Evolutionary conservation across 2,329 filamentous ascomycete genomes (phyloP).

Genomic region (Epichloe aotearoae): DNA sequence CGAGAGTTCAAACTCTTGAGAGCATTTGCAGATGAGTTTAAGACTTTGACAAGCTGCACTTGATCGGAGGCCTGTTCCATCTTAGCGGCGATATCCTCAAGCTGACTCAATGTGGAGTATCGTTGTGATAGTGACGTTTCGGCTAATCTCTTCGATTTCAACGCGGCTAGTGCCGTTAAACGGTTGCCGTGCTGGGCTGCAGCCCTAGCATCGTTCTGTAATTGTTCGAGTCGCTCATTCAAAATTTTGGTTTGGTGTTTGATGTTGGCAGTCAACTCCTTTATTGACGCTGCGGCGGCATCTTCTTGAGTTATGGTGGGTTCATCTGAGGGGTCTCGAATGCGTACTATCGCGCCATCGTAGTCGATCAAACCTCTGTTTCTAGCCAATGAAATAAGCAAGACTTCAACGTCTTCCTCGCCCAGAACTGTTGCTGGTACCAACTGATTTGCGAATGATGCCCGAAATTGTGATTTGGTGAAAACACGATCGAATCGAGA

Average conservation of each 20-base stretch:
- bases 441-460: conserved; percentile 41
- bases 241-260: conserved; percentile 59
- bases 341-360: conserved; percentile 60
- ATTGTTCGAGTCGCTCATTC: conserved; percentile 48
- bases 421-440: conserved; percentile 38
- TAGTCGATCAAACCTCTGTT: conserved; percentile 47
- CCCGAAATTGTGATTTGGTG: conserved; percentile 50
- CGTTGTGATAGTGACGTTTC: conserved; percentile 62
- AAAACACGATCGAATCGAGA: conserved; percentile 54
- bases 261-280: conserved; percentile 62
- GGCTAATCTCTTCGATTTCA: conserved; percentile 71
- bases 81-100: conserved; percentile 71
- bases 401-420: conserved; percentile 51
- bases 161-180: conserved; percentile 59
- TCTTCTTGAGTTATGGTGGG: conserved; percentile 60
- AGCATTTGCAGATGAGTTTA: conserved; percentile 64
- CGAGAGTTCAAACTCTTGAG: conserved; percentile 61
- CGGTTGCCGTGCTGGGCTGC: conserved; percentile 63
- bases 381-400: conserved; percentile 56
- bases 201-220: conserved; percentile 51
- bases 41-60: conserved; percentile 67
- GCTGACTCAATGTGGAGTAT: conserved; percentile 59
- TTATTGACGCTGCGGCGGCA: conserved; percentile 68
- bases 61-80: conserved; percentile 81
- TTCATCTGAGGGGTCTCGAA: conserved; percentile 43